Evolutionary conservation across 805 yeast species (phyloP), one percentile per base, ranked within the genome.

Genomic region (Maudiozyma serrabonitensis): DNA sequence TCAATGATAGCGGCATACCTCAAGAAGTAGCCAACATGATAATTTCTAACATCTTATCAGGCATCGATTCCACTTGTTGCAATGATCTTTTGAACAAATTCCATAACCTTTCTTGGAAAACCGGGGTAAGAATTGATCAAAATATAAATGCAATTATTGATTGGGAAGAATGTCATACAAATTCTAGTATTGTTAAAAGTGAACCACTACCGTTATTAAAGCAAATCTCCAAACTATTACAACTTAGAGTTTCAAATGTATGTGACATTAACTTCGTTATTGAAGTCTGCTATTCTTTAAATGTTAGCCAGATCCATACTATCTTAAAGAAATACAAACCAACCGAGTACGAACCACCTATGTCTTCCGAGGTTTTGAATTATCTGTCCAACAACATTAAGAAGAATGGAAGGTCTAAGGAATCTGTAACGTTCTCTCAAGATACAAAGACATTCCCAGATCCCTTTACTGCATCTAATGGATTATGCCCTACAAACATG

Each of bases 1-100:
- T 88, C 0, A 90, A 18, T 6, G 7, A 3, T 9, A 2, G 84
- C 69, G 83, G 84, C 61, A 78, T 91, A 54, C 97, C 90, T 68
- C 76, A 76, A 23, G 84, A 80, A 56, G 38, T 48, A 15, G 16
- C 38, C 2, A 23, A 26, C n/a, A 15, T 18, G 2, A 42, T 53
- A 9, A 26, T 51, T 13, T 19, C 41, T 2, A 43, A 32, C 18
- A 45, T 50, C 9, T 39, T 53, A 13, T 19, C 35, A n/a, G 45
- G n/a, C 23, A 41, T 54, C 15, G 46, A 55, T 40, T 26, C 43
- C 1, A 34, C 40, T 40, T 50, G 54, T 32, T 53, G 50, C 19
- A 55, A 55, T 31, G 54, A 53, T 38, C 23, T 55, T 8, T 39
- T 53, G 7, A 47, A 48, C 16, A 55, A 52, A 45, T 48, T 45